Percentiles rank a stretch among this genome's conserved stretches.
Evolutionary conservation across 1,284 basidiomycete genomes (phyloP).

Genomic region (Rhodotorula glutinis): DNA sequence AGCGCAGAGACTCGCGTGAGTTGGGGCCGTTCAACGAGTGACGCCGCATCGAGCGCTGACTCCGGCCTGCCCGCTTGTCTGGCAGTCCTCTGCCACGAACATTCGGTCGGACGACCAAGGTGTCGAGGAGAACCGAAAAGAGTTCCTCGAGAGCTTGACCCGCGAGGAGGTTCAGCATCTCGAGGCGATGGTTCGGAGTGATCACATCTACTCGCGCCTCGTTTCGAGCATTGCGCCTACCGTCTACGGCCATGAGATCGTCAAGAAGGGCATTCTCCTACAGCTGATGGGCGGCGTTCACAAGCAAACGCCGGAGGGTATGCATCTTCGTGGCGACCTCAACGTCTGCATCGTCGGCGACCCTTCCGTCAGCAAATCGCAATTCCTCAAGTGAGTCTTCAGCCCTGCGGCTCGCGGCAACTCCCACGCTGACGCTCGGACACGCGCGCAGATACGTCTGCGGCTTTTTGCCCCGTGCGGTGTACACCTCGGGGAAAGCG

Average conservation of each 20-base stretch:
- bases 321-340: slow-evolving; percentile 94
- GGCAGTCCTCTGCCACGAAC: slow-evolving; percentile 67
- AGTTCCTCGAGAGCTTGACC: slow-evolving; percentile 83
- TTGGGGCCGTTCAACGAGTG: neutral
- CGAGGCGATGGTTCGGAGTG: slow-evolving; percentile 84
- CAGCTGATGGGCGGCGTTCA: slow-evolving; percentile 99
- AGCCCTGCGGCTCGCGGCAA: too few species aligned
- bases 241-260: slow-evolving; percentile 96
- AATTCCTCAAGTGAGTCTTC: slow-evolving; percentile 91
- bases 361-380: slow-evolving; percentile 94
- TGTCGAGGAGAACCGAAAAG: slow-evolving; percentile 58
- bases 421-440: slow-evolving; percentile 10
- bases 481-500: slow-evolving; percentile 98
- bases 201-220: slow-evolving; percentile 89
- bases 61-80: neutral
- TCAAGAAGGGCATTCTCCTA: slow-evolving; percentile 95
- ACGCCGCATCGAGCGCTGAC: neutral
- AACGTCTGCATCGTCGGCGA: slow-evolving; percentile 99
- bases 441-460: slow-evolving; percentile 77
- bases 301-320: slow-evolving; percentile 93
- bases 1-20: slow-evolving; percentile 79
- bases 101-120: slow-evolving; percentile 80
- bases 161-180: slow-evolving; percentile 94
- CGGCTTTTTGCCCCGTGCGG: slow-evolving; percentile 96
- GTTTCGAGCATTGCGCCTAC: slow-evolving; percentile 96